Evolutionary conservation across 2,329 filamentous ascomycete species (phyloP).

Genomic region (Fusarium sp.): DNA sequence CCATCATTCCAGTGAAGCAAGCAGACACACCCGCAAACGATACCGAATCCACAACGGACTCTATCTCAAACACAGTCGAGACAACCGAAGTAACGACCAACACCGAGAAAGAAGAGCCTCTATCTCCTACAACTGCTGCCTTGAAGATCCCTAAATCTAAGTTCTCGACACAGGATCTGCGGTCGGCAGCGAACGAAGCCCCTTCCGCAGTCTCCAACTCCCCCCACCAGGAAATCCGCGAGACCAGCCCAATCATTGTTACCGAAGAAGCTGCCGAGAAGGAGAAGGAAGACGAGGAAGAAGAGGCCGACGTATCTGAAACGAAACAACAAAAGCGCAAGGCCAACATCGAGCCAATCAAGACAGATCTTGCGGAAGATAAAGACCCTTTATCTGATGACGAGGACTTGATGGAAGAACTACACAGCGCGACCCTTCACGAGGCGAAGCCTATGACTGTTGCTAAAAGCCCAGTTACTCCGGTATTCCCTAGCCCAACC

Average conservation of each 20-base stretch:
- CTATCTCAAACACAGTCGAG: constrained; percentile 33
- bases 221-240: constrained; percentile 5
- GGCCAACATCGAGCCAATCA: constrained; percentile 65
- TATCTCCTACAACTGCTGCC: constrained; percentile 31
- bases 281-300: constrained; percentile 4
- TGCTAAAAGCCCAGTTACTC: constrained; percentile 83
- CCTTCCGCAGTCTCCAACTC: constrained; percentile 22
- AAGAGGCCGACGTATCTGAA: constrained; percentile 29
- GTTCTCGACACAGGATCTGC: constrained; percentile 47
- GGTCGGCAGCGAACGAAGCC: constrained; percentile 35
- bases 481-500: constrained; percentile 63
- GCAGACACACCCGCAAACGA: constrained; percentile 17
- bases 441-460: constrained; percentile 85
- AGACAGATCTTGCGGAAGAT: constrained; percentile 55
- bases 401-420: constrained; percentile 85
- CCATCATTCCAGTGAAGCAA: constrained; percentile 33
- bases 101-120: constrained; percentile 21
- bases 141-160: constrained; percentile 44
- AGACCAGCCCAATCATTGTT: constrained; percentile 25
- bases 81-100: constrained; percentile 24
- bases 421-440: constrained; percentile 83
- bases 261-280: constrained; percentile 18
- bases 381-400: constrained; percentile 71
- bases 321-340: constrained; percentile 48
- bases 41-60: constrained; percentile 30